phyloP scores from a whole-genome alignment of 352 stramenopile species.

The Phytophthora idaei region DNA sequence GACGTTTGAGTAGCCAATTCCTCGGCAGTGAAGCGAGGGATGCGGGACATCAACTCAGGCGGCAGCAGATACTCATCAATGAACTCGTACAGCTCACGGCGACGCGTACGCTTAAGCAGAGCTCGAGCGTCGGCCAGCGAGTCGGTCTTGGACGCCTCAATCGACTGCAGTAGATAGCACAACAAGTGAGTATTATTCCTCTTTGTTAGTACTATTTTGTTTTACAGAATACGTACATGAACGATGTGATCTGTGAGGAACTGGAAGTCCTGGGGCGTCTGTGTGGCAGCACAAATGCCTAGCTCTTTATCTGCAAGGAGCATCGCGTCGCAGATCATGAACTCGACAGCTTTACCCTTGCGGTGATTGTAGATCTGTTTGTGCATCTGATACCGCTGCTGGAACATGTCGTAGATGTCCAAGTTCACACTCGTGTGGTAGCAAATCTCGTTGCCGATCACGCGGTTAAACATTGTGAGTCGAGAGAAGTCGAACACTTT shows the following conservation, averaged over 20 bases:
- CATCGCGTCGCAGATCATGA: slow-evolving; percentile 92
- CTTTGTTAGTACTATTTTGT: background rate
- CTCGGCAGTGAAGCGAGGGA: slow-evolving; percentile 61
- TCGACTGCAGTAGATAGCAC: slow-evolving; percentile 41
- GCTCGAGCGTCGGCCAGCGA: slow-evolving; percentile 50
- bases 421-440: slow-evolving; percentile 89
- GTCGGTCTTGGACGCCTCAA: slow-evolving; percentile 76
- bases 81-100: slow-evolving; percentile 83
- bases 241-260: slow-evolving; percentile 81
- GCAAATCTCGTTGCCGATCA: slow-evolving; percentile 89
- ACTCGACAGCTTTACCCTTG: slow-evolving; percentile 89
- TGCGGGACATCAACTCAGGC: slow-evolving; percentile 48
- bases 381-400: slow-evolving; percentile 90
- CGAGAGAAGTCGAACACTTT: slow-evolving; percentile 82
- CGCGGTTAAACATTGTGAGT: slow-evolving; percentile 84
- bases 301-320: slow-evolving; percentile 75
- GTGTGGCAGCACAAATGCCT: slow-evolving; percentile 66
- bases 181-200: background rate
- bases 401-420: slow-evolving; percentile 91
- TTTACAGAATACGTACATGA: slow-evolving; percentile 43
- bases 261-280: slow-evolving; percentile 72
- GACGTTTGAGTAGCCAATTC: slow-evolving; percentile 67
- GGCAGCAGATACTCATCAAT: slow-evolving; percentile 84
- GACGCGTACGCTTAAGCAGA: slow-evolving; percentile 79
- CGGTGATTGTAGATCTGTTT: slow-evolving; percentile 92